These are phyloP conservation scores for Kwoniella europaea DNA, from an alignment of 768 basidiomycete genomes.

Conservation along the genomic window DNA sequence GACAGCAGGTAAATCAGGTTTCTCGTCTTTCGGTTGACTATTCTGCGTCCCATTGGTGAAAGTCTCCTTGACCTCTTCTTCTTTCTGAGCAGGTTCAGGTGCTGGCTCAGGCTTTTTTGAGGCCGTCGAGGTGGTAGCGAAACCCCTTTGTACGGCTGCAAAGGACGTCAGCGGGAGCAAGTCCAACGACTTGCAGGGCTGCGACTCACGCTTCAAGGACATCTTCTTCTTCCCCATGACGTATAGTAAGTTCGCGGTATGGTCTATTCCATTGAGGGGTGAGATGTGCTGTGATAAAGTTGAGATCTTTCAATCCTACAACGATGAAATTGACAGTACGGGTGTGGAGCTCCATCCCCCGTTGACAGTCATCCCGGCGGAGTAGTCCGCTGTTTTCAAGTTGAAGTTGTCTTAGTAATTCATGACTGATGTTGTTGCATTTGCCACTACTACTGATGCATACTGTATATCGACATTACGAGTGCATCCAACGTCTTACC, in stretches of 20 bases:
- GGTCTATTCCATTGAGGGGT: no score
- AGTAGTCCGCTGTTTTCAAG: not conserved
- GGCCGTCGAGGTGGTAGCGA: slow-evolving; percentile 54
- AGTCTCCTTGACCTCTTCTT: slow-evolving; percentile 11
- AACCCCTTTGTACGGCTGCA: slow-evolving; percentile 52
- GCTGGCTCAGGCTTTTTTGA: slow-evolving; percentile 40
- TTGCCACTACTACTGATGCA: not conserved
- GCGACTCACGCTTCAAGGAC: slow-evolving; percentile 50
- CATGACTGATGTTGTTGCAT: not conserved
- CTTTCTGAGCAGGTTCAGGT: slow-evolving; percentile 19
- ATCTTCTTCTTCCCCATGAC: slow-evolving; percentile 57
- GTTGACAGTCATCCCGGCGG: no score
- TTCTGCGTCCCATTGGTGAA: not conserved
- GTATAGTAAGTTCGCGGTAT: not conserved
- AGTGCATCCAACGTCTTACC: not conserved
- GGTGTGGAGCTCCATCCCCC: not conserved
- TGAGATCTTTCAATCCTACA: no score
- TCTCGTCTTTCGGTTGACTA: not conserved
- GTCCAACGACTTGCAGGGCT: not conserved
- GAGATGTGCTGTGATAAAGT: no score
- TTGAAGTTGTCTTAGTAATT: not conserved
- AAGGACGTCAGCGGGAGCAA: not conserved
- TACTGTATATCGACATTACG: not conserved
- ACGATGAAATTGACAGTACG: no score
- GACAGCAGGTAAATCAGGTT: no score